Conservation (phyloP, 164 flowering plant genomes). For the Buxus sempervirens region DNA sequence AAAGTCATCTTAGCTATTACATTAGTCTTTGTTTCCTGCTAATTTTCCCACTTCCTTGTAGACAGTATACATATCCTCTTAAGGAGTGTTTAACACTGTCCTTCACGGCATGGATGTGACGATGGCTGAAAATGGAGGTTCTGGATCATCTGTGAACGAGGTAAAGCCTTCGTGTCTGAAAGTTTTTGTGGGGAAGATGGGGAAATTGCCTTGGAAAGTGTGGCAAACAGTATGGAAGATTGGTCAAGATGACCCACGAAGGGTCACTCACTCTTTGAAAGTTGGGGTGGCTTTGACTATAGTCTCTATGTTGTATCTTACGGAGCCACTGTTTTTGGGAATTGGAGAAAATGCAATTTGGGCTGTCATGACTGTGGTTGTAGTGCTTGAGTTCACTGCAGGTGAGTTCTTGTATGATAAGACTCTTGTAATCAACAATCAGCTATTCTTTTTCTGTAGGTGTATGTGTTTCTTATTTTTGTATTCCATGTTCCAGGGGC, state of each 20-base stretch:
- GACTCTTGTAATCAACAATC: too few relatives aligned
- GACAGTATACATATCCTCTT: too few relatives aligned
- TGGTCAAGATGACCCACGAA: constrained; percentile 74
- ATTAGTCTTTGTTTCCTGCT: too few relatives aligned
- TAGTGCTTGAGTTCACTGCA: constrained; percentile 93
- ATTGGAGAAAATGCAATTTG: constrained; percentile 80
- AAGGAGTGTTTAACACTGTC: too few relatives aligned
- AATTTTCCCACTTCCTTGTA: too few relatives aligned
- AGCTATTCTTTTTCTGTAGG: too few relatives aligned
- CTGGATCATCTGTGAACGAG: not conserved
- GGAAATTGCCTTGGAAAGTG: constrained; percentile 18
- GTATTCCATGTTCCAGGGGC: constrained; percentile 45
- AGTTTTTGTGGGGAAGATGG: constrained; percentile 17
- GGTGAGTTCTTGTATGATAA: constrained; percentile 31
- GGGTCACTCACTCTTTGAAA: constrained; percentile 75
- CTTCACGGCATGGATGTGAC: constrained; percentile 10
- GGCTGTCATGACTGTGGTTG: constrained; percentile 98
- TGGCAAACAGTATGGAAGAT: constrained; percentile 39
- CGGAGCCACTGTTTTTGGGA: constrained; percentile 74
- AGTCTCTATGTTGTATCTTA: constrained; percentile 67
- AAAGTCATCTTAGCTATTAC: too few relatives aligned
- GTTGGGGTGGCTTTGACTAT: constrained; percentile 76
- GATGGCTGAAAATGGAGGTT: constrained; percentile 13
- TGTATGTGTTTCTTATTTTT: too few relatives aligned
- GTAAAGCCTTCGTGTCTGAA: not conserved